phyloP scores from a whole-genome alignment of 345 rosid genomes.

The thale cress (Arabidopsis thaliana) region DNA sequence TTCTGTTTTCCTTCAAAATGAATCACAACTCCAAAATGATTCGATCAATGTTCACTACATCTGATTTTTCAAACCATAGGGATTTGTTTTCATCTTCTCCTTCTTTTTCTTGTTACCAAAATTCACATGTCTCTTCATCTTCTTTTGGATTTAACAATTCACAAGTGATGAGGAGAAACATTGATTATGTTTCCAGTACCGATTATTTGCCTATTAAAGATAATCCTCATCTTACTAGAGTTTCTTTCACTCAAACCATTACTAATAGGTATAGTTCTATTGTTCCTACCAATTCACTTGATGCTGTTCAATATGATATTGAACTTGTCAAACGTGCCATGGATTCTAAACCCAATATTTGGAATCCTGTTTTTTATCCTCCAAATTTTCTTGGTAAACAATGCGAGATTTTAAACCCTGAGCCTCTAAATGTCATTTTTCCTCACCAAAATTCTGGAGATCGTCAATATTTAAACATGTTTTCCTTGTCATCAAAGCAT shows the following conservation, averaged over 20 bases:
- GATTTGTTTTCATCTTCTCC: slow-evolving; percentile 11
- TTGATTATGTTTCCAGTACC: no score
- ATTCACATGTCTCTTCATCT: slow-evolving; percentile 22
- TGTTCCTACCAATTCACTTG: slow-evolving; percentile 15
- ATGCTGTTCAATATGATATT: background rate
- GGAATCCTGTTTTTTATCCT: background rate
- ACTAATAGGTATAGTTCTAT: background rate
- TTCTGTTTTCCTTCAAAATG: background rate
- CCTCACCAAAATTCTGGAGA: background rate
- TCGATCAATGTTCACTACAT: background rate
- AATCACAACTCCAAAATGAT: slow-evolving; percentile 9
- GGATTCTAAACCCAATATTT: background rate
- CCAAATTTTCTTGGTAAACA: background rate
- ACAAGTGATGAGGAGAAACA: slow-evolving; percentile 9
- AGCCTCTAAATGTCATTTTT: slow-evolving; percentile 12
- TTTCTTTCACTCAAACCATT: slow-evolving; percentile 33
- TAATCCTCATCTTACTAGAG: slow-evolving; percentile 14
- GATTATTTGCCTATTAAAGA: background rate
- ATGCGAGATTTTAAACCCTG: background rate
- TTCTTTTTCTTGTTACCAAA: slow-evolving; percentile 1
- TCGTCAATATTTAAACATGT: background rate
- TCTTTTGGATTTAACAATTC: slow-evolving; percentile 7
- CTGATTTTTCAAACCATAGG: background rate
- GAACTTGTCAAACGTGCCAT: background rate
- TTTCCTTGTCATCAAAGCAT: background rate